These are phyloP conservation scores for Coemansia sp. DNA, from an alignment of 192 early-diverging fungal genomes.

Conservation along the genomic window DNA sequence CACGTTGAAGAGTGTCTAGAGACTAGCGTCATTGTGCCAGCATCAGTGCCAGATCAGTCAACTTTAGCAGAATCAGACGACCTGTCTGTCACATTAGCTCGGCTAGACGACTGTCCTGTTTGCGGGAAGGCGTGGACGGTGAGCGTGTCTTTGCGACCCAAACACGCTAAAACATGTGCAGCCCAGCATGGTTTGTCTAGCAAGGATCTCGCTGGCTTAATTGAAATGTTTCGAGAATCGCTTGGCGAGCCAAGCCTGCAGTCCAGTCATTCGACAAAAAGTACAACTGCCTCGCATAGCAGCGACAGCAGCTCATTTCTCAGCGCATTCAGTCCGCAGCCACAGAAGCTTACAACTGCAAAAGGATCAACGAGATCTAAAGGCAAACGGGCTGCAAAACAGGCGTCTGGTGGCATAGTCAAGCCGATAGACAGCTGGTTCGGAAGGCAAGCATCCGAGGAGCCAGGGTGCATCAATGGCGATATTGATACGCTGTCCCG, in stretches of 20 bases:
- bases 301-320: slow-evolving; percentile 1
- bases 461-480: not conserved
- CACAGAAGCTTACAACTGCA: not conserved
- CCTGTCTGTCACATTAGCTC: slow-evolving; percentile 11
- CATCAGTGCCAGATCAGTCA: not conserved
- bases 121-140: slow-evolving; percentile 28
- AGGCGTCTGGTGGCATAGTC: not conserved
- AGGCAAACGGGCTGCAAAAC: not conserved
- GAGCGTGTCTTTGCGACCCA: slow-evolving; percentile 3
- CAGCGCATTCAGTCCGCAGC: slow-evolving; percentile 7
- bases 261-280: not conserved
- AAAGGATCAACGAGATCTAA: not conserved
- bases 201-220: slow-evolving; percentile 15
- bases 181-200: slow-evolving; percentile 19
- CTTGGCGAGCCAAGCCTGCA: slow-evolving; percentile 10
- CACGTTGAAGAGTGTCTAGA: slow-evolving; percentile 37
- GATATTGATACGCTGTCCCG: not conserved
- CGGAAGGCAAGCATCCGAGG: not conserved
- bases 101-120: slow-evolving; percentile 32
- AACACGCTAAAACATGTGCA: slow-evolving; percentile 27
- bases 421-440: slow-evolving; percentile 29
- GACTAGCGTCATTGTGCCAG: not conserved
- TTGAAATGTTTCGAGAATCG: slow-evolving; percentile 37
- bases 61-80: not conserved
- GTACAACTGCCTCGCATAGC: not conserved